phyloP scores from a whole-genome alignment of 2,329 filamentous ascomycete species.

The Neonectria magnoliae region DNA sequence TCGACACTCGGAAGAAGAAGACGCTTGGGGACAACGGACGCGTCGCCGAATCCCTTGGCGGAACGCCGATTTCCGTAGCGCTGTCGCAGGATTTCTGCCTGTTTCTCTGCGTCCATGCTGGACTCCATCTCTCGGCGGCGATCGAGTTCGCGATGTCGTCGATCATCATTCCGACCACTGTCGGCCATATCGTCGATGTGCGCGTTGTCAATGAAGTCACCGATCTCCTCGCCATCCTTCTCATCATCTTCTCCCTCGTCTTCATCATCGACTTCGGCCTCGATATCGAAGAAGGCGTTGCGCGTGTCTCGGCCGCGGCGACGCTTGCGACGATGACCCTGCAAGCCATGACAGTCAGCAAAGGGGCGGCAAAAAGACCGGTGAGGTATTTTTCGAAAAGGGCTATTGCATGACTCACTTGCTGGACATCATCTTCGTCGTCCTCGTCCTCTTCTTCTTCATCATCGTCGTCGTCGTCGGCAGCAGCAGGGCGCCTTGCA shows the following conservation, averaged over 20 bases:
- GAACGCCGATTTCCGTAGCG: constrained; percentile 84
- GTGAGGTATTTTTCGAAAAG: too few species aligned
- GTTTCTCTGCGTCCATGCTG: constrained; percentile 91
- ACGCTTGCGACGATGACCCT: constrained; percentile 82
- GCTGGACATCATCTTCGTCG: constrained; percentile 74
- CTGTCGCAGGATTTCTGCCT: constrained; percentile 86
- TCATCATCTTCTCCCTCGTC: constrained; percentile 90
- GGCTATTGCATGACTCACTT: constrained; percentile 52
- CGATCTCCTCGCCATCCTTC: constrained; percentile 84
- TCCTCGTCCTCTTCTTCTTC: constrained; percentile 66
- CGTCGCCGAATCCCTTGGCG: constrained; percentile 72
- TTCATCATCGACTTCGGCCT: constrained; percentile 97
- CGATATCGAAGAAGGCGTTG: constrained; percentile 94
- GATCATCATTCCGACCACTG: constrained; percentile 84
- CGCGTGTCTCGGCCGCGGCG: constrained; percentile 71
- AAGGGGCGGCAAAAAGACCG: not conserved
- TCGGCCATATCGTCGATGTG: constrained; percentile 91
- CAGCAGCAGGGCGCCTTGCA: constrained; percentile 48
- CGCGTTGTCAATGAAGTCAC: constrained; percentile 87
- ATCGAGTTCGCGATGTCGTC: constrained; percentile 93
- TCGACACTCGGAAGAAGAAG: constrained; percentile 91
- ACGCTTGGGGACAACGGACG: constrained; percentile 83
- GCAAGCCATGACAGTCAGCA: constrained; percentile 6
- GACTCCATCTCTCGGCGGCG: constrained; percentile 87
- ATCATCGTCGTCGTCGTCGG: constrained; percentile 52